Base-by-base conservation (phyloP, 345 rosid genomes). In the Viola odorata region DNA sequence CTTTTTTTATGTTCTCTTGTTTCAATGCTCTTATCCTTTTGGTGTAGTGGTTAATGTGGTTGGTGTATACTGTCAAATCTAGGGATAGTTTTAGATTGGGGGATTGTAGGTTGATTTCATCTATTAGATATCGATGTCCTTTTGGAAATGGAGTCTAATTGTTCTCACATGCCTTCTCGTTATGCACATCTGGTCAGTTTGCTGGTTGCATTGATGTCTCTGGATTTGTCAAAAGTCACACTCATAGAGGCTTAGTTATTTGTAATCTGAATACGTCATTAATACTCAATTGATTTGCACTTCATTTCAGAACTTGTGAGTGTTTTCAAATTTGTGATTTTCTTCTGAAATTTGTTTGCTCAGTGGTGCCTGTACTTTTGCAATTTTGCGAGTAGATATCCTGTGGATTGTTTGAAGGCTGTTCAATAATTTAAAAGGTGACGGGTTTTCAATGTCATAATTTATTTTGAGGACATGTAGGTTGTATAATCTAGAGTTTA, bases 21-120 rank as follows among this genome's bases (percentile, higher is more conserved):
- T 41, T 54, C 13, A 23, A 17, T 11, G 9, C 36, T 7, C 13
- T 5, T 36, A 5, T 12, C 39, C 8, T 41, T 53, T 53, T 3
- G 56, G 3, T 23, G 13, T 65, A 17, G 50, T n/a, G n/a, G 45
- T 52, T 44, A 58, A 51, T 41, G 54, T 53, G 45, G 38, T 23
- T 2, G 32, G 32, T 23, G 2, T 1, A 9, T 39, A 11, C 0
- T 37, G 47, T 39, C 1, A 12, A 16, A 17, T 48, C 32, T 17
- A 12, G 55, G 32, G 10, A 37, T 52, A 0, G 15, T n/a, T 8
- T 47, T 56, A 6, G 3, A n/a, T n/a, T 4, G 11, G 17, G 8
- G 5, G 44, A 13, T 44, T 5, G 23, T 52, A 12, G 6, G 8
- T 51, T 36, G 15, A 0, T 42, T 42, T 42, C 23, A 7, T 41